Conservation (phyloP, 2,329 filamentous ascomycete species). For the Botryotinia convoluta region DNA sequence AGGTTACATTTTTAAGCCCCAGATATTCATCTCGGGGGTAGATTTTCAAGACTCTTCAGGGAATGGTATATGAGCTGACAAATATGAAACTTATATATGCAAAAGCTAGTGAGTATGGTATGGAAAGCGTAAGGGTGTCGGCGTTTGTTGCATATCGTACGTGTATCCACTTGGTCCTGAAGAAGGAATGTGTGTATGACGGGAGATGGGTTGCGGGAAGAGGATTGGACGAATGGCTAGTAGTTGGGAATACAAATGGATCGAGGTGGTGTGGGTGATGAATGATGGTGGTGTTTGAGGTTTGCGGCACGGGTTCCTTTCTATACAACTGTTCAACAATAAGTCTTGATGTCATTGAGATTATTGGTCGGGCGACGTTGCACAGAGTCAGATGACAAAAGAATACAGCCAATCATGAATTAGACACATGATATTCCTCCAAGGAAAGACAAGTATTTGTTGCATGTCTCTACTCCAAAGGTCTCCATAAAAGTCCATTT, state of each 20-base stretch:
- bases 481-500: not conserved
- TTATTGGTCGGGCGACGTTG: not conserved
- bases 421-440: not conserved
- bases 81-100: not conserved
- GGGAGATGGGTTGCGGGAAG: not conserved
- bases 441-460: not conserved
- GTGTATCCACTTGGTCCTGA: not conserved
- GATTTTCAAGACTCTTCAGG: not conserved
- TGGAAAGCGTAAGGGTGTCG: not conserved
- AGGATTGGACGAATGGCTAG: not conserved
- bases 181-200: not conserved
- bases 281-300: not conserved
- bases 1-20: not conserved
- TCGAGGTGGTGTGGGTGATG: not conserved
- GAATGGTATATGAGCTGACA: not conserved
- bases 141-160: slow-evolving; percentile 3
- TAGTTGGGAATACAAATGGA: not conserved
- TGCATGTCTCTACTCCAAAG: not conserved
- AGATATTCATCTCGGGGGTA: not conserved
- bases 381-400: not conserved
- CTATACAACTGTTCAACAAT: not conserved
- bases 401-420: not conserved
- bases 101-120: not conserved
- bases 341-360: not conserved
- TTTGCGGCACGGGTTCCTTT: not conserved